Evolutionary conservation across 2,329 filamentous ascomycete genomes (phyloP).

Genomic region (Pseudogymnoascus sp.): DNA sequence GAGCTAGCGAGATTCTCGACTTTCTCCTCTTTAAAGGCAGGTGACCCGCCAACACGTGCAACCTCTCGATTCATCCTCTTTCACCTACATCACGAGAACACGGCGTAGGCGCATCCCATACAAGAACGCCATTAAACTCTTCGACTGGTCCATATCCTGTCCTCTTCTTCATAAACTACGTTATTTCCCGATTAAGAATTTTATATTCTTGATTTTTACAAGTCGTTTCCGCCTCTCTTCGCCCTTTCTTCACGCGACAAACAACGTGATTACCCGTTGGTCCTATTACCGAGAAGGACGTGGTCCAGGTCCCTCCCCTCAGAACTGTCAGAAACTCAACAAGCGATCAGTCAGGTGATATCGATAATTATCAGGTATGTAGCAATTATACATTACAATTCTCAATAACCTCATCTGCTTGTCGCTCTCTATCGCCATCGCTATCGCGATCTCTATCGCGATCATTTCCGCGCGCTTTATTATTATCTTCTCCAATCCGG

Average conservation of each 20-base stretch:
- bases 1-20: constrained; percentile 8
- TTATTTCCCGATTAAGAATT: constrained; percentile 8
- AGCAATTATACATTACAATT: neutral
- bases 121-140: neutral
- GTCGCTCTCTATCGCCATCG: neutral
- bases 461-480: constrained; percentile 6
- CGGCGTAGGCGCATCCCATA: neutral
- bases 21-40: constrained; percentile 9
- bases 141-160: neutral
- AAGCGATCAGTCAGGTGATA: constrained; percentile 6
- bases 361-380: neutral
- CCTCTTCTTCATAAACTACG: constrained; percentile 3
- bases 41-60: constrained; percentile 8
- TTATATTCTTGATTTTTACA: neutral
- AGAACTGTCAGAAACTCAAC: constrained; percentile 6
- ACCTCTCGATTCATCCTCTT: neutral
- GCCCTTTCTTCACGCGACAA: neutral
- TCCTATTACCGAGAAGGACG: constrained; percentile 1
- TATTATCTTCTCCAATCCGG: constrained; percentile 3
- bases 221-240: neutral
- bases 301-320: neutral
- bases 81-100: constrained; percentile 8
- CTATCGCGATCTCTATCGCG: neutral
- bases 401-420: neutral
- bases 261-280: constrained; percentile 7